Base-by-base conservation (phyloP, 2,329 filamentous ascomycete species). In the Botryotinia narcissicola region DNA sequence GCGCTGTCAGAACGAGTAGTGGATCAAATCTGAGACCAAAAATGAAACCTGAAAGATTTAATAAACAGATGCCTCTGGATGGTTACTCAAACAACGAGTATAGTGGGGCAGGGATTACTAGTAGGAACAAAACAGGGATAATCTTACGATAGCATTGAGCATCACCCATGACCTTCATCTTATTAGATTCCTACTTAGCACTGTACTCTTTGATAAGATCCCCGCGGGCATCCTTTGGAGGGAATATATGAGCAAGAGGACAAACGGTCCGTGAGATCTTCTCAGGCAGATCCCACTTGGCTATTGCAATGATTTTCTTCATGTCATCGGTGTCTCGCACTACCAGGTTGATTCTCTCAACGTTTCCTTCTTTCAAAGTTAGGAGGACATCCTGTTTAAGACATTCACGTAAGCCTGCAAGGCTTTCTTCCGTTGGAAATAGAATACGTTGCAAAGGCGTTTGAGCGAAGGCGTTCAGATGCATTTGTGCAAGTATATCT, bases 381-480 rank as follows among this genome's bases (percentile, higher is more conserved):
- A 16, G 71, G 29, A 25, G 74, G 68, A 75, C 76, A 40, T 79
- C 76, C 37, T 75, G 71, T 16, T 54, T 69, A n/a, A 80, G 75
- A 66, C 77, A 51, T 7, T 63, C 40, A 16, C 75, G 73, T 9
- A 80, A 69, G 16, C 62, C 72, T 59, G 59, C 37, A 4, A 79
- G 73, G 40, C 74, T 76, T 16, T 63, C 69, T 29, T 72, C 44
- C 18, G 77, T 79, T 46, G 79, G 78, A 59, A 80, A 80, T 60
- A 80, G 77, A 4, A 74, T 77, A 69, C 78, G 77, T 14, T 80
- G 74, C 18, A 80, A 73, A 22, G 70, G 29, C 54, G 79, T 80
- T 16, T 66, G 64, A 54, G 79, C 57, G 74, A 81, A 73, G 77
- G 83, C 68, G 72, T 76, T 60, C 77, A 80, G 78, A 75, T 83